Conservation (phyloP, 306 rosid species). For the peach (Prunus persica) region DNA sequence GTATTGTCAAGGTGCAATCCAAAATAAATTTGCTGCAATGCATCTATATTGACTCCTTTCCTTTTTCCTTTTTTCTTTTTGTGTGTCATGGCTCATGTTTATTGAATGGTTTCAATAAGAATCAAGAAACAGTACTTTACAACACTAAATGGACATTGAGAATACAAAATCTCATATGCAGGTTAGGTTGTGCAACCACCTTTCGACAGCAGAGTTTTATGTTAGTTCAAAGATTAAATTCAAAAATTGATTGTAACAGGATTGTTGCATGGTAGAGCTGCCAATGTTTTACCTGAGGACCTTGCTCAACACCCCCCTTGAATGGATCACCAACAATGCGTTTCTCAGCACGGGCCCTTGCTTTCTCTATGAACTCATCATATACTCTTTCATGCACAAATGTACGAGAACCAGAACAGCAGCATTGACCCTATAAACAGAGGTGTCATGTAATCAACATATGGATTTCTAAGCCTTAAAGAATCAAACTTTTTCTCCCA, state of each 20-base stretch:
- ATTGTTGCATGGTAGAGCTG: background rate
- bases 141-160: background rate
- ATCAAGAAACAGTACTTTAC: background rate
- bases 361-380: conserved; percentile 81
- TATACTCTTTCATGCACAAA: conserved; percentile 76
- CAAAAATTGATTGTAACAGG: background rate
- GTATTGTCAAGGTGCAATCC: background rate
- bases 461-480: background rate
- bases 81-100: background rate
- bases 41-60: too few relatives aligned
- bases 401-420: conserved; percentile 94
- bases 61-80: background rate
- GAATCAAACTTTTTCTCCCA: conserved; percentile 1
- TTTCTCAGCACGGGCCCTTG: conserved; percentile 69
- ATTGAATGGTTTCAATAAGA: background rate
- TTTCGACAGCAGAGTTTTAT: background rate
- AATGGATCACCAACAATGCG: conserved; percentile 93
- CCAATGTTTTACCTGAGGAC: conserved; percentile 77
- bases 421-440: conserved; percentile 83
- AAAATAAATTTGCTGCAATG: too few relatives aligned
- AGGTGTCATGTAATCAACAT: conserved; percentile 14
- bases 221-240: conserved; percentile 4
- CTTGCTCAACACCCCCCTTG: conserved; percentile 78
- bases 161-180: background rate
- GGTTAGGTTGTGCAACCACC: background rate